A percentile compares a stretch with the other conserved stretches of the same genome.
These are phyloP conservation scores for Phaeodactylum tricornutum DNA, from an alignment of 108 stramenopile genomes.

Conservation along the genomic window DNA sequence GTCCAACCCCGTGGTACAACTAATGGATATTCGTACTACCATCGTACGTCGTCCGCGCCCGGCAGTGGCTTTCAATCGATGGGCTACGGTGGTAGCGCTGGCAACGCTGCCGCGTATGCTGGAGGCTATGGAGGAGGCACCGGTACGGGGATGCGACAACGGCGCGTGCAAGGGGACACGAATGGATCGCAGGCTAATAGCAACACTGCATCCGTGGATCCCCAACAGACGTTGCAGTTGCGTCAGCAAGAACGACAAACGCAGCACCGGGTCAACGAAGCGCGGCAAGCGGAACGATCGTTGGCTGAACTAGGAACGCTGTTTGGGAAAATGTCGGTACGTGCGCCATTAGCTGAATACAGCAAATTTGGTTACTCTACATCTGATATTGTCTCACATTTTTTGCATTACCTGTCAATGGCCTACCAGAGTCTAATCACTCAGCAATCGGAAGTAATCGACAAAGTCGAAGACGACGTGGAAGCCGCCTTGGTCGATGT, in stretches of 20 bases:
- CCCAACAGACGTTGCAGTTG: slow-evolving; percentile 46
- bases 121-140: slow-evolving; percentile 19
- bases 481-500: slow-evolving; percentile 66
- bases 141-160: slow-evolving; percentile 50
- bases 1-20: too few species aligned
- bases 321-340: slow-evolving; percentile 83
- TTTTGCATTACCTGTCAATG: too few species aligned
- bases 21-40: too few species aligned
- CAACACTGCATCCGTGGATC: slow-evolving; percentile 24
- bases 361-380: too few species aligned
- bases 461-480: slow-evolving; percentile 85
- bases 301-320: slow-evolving; percentile 55
- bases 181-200: slow-evolving; percentile 14
- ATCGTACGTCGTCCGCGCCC: too few species aligned
- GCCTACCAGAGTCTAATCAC: slow-evolving; percentile 35
- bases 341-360: too few species aligned
- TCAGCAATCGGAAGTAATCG: slow-evolving; percentile 70
- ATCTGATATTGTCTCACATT: too few species aligned
- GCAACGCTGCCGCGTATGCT: slow-evolving; percentile 11
- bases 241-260: slow-evolving; percentile 60
- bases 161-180: slow-evolving; percentile 23
- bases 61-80: too few species aligned
- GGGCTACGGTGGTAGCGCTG: slow-evolving; percentile 26
- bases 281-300: slow-evolving; percentile 61
- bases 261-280: slow-evolving; percentile 50